Conservation (phyloP, 257 asterid genomes). For the Przewalskia tangutica region DNA sequence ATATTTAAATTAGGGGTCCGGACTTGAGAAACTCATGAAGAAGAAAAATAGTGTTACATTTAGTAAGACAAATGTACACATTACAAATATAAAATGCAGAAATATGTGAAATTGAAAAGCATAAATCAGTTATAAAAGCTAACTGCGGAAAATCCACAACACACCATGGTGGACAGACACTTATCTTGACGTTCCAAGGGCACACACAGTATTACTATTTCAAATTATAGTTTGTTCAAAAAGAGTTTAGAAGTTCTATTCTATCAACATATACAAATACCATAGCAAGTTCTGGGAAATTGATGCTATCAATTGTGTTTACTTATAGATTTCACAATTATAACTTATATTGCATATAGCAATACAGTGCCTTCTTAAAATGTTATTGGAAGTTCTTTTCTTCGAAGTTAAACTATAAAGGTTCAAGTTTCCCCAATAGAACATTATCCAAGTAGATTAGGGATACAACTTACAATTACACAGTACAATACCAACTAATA, state of each 20-base stretch:
- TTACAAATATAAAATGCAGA: background rate
- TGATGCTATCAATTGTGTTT: background rate
- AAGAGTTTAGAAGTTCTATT: background rate
- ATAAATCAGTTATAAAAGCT: background rate
- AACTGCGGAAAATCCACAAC: background rate
- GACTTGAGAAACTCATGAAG: background rate
- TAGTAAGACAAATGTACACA: background rate
- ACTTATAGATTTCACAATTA: background rate
- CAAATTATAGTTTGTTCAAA: background rate
- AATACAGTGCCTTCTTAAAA: background rate
- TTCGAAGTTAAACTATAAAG: background rate
- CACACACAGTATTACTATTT: background rate
- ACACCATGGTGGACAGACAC: background rate
- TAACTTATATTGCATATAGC: background rate
- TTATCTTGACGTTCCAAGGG: background rate
- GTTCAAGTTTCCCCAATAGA: background rate
- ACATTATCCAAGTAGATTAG: background rate
- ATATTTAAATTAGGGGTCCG: background rate
- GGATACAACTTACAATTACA: background rate
- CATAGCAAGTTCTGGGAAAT: background rate
- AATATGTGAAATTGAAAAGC: background rate
- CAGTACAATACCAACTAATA: background rate
- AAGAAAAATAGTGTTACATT: background rate
- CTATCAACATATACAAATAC: background rate
- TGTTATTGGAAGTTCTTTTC: background rate